Evolutionary conservation across 495 filamentous ascomycete genomes (phyloP).

Genomic region (Podospora fimiseda): DNA sequence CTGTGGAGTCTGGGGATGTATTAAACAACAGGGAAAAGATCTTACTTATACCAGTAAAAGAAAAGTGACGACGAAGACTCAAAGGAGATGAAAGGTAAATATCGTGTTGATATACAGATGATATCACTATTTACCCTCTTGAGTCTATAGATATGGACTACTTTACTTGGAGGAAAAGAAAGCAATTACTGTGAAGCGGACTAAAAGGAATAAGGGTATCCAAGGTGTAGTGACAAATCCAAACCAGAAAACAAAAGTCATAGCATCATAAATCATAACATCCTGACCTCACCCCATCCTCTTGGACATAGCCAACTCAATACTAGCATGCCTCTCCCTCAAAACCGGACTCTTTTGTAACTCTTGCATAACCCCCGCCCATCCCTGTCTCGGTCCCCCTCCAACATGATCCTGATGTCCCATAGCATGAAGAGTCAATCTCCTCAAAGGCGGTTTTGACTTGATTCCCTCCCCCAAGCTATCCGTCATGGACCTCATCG

Average conservation of each 20-base stretch:
- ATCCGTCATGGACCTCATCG: slow-evolving; percentile 29
- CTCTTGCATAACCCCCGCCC: slow-evolving; percentile 49
- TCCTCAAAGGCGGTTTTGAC: slow-evolving; percentile 34
- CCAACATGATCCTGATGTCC: slow-evolving; percentile 35
- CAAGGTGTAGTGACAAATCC: neutral
- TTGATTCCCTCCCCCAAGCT: slow-evolving; percentile 35
- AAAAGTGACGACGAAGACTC: no score
- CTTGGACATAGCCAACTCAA: slow-evolving; percentile 41
- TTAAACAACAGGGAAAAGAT: no score
- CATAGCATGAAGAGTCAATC: slow-evolving; percentile 40
- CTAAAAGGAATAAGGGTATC: no score
- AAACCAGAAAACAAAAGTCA: neutral
- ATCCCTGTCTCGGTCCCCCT: slow-evolving; percentile 36
- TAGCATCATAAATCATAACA: slow-evolving; percentile 4
- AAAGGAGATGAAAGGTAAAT: no score
- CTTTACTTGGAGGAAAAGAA: no score
- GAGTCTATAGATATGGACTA: no score
- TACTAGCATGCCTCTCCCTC: slow-evolving; percentile 45
- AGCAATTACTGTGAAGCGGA: no score
- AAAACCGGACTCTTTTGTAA: slow-evolving; percentile 46
- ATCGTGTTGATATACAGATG: no score
- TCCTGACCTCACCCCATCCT: slow-evolving; percentile 10
- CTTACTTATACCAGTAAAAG: no score
- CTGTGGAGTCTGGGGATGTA: no score
- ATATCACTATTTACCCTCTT: no score